phyloP scores from a whole-genome alignment of 495 filamentous ascomycete genomes.

The Penicillium desertorum region DNA sequence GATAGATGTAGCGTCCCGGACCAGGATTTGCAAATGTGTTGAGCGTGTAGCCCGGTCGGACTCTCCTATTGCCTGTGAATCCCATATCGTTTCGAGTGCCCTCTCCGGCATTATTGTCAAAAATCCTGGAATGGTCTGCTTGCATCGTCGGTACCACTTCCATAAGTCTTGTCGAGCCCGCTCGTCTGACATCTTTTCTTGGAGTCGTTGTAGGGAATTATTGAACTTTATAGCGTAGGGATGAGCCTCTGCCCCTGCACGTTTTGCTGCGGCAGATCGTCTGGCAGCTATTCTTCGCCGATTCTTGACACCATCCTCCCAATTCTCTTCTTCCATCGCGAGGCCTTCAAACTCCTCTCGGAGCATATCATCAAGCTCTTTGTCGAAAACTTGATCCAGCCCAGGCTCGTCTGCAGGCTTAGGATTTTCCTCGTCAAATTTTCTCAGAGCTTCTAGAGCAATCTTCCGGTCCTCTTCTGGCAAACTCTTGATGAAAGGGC shows the following conservation, averaged over 20 bases:
- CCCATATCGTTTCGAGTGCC: conserved; percentile 43
- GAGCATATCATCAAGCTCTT: conserved; percentile 46
- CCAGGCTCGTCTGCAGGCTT: conserved; percentile 24
- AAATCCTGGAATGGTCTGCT: conserved; percentile 41
- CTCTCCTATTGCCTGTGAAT: conserved; percentile 48
- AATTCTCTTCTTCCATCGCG: conserved; percentile 42
- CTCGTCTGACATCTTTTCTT: conserved; percentile 28
- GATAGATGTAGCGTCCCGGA: conserved; percentile 59
- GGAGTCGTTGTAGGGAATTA: conserved; percentile 26
- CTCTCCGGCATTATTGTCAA: conserved; percentile 36
- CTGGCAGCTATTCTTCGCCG: conserved; percentile 22
- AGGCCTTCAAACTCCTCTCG: conserved; percentile 45
- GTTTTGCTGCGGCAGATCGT: conserved; percentile 24
- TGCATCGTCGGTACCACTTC: conserved; percentile 49
- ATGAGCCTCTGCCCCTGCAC: conserved; percentile 27
- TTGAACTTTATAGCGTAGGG: conserved; percentile 40
- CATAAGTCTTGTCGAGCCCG: conserved; percentile 37
- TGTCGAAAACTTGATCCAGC: conserved; percentile 44
- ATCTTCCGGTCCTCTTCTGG: conserved; percentile 42
- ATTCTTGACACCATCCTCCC: conserved; percentile 28
- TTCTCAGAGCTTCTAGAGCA: conserved; percentile 43
- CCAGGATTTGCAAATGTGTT: conserved; percentile 57
- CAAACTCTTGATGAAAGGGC: conserved; percentile 42
- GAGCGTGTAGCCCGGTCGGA: conserved; percentile 46
- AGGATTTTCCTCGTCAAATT: conserved; percentile 40